phyloP scores from a whole-genome alignment of 2,329 filamentous ascomycete genomes.

The Diaporthe eres region DNA sequence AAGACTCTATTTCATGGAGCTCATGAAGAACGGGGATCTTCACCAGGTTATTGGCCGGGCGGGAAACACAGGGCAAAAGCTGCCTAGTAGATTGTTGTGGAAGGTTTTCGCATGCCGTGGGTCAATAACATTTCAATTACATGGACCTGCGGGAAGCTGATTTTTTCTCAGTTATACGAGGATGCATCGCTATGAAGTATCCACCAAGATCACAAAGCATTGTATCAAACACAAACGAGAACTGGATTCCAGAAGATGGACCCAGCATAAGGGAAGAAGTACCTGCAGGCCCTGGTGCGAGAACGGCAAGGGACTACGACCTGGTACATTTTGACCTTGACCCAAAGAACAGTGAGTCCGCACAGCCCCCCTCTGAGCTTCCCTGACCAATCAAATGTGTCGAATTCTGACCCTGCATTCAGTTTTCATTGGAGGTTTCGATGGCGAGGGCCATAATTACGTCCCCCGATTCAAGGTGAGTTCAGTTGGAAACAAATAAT shows the following conservation, averaged over 20 bases:
- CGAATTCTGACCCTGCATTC: not conserved
- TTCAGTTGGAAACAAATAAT: not conserved
- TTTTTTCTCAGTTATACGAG: constrained; percentile 8
- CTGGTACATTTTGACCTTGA: constrained; percentile 29
- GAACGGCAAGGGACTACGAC: not conserved
- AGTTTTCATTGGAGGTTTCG: not conserved
- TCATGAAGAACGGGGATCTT: constrained; percentile 4
- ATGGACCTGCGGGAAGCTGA: too few relatives aligned
- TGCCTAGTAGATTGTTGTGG: not conserved
- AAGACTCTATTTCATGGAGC: constrained; percentile 5
- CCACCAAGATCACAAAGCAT: not conserved
- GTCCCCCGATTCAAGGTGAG: not conserved
- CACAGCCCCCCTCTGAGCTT: too few relatives aligned
- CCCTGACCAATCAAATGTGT: accelerated
- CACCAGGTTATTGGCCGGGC: not conserved
- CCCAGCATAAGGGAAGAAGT: not conserved
- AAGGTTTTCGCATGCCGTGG: constrained; percentile 14
- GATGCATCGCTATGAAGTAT: not conserved
- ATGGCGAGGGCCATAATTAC: not conserved
- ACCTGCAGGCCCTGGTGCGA: not conserved
- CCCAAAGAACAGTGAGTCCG: not conserved
- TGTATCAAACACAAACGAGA: not conserved
- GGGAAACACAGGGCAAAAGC: not conserved
- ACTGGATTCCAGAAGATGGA: not conserved
- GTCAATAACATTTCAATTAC: too few relatives aligned